Evolutionary conservation across 1,284 basidiomycete species (phyloP), one percentile per base, ranked within the genome.

Genomic region (Pascua sp.): DNA sequence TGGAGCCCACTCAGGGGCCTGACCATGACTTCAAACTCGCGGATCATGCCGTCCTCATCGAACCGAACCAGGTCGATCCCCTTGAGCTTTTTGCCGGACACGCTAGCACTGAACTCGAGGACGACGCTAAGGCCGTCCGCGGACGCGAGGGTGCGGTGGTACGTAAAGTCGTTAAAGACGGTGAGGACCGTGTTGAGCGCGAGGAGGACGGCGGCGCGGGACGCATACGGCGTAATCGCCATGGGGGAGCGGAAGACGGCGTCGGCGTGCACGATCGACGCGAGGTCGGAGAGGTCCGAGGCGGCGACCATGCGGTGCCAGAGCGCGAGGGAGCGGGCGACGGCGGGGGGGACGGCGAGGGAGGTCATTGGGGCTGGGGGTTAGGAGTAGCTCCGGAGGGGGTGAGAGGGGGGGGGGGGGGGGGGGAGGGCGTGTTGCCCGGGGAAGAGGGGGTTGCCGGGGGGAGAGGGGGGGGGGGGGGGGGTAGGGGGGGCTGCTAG

Each of bases 21-120:
- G 11, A 62, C 57, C 60, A 59, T 59, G 48, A 62, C 60, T 46
- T 62, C 60, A 37, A 62, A 62, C 40, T 62, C 60, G 51, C 40
- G 32, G 12, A 62, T 62, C 45, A 36, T 11, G 4, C 60, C 60
- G 11, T 59, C 54, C 40, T 51, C 49, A 49, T 55, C 48, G 18
- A 62, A 62, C 39, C 39, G 42, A 36, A 62, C 49, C 4, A 62
- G 55, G 36, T 62, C 60, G 24, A 62, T 49, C 12, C 60, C 60
- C 51, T 62, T 62, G 42, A 62, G 55, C 45, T 46, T 36, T 57
- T 56, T 62, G 42, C 41, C 60, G 15, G 47, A 36, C 13, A 58
- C 57, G 13, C 1, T 37, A 1, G 57, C 60, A 39, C 48, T 49
- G 17, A 62, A 62, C 57, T 62, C 60, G 49, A 62, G 57, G 11